Evolutionary conservation across 1,284 basidiomycete species (phyloP), one percentile per base, ranked within the genome.

Genomic region (Trichosporon ovoides): DNA sequence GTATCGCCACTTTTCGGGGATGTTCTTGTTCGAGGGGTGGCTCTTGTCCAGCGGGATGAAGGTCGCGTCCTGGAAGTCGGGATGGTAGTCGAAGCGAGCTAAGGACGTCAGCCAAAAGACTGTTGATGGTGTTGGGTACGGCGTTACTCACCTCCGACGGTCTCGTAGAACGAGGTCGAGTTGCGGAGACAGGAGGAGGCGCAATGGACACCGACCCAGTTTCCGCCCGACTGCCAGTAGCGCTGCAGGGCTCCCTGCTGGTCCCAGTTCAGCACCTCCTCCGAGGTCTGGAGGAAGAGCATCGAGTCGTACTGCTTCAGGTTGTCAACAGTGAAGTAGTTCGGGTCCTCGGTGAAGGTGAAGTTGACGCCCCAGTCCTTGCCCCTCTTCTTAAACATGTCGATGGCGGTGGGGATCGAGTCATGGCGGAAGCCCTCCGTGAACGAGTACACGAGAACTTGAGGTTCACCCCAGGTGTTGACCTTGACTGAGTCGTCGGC

Each of bases 71-170:
- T 85, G 84, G 9, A 89, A 71, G 9, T 75, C 78, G 0, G 88
- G 84, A 68, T 91, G 87, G 71, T 88, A 88, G 72, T 89, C 87
- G 67, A 90, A 89, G 60, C 81, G 82, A 3, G 87, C 85, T 74
- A n/a, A n/a, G n/a, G 50, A 14, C 10, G 33, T 53, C 36, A 51
- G 43, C 38, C 31, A 19, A 11, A 16, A n/a, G n/a, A n/a, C n/a
- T n/a, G n/a, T n/a, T n/a, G n/a, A n/a, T n/a, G n/a, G n/a, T n/a
- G n/a, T n/a, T n/a, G n/a, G n/a, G n/a, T n/a, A n/a, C n/a, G n/a
- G n/a, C n/a, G n/a, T n/a, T n/a, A 62, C 71, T 60, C 61, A 72
- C 72, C 66, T 64, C 84, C 84, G 52, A 81, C 62, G 64, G 80
- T 79, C 46, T 78, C 71, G 31, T 77, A 80, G 67, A 84, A 89